Base-by-base conservation (phyloP, 2,329 filamentous ascomycete genomes). In the Colletotrichum sp. region DNA sequence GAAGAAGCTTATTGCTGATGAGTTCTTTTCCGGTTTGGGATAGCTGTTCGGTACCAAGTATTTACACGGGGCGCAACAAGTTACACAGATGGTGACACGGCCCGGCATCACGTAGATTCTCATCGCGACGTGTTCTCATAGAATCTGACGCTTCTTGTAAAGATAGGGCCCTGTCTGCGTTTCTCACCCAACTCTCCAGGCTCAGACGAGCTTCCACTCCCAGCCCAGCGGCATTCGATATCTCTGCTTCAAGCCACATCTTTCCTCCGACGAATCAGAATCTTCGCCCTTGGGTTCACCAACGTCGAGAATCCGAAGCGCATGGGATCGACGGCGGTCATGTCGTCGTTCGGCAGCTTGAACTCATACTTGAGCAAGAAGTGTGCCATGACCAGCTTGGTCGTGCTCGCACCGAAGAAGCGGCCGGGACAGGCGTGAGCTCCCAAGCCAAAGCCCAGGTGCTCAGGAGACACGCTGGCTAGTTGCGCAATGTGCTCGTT, bases 351-450 rank as follows among this genome's bases (percentile, higher is more conserved):
- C 70, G 82, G 81, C 10, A 87, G 79, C 56, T 81, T 81, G 56
- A 86, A 80, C 26, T 88, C 86, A 69, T 86, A 88, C 74, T 82
- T 81, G 59, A 87, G 80, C 18, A 88, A 77, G 48, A 86, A 80
- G 72, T 84, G 83, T 0, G 84, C 81, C 67, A 88, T 77, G 58
- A 86, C 79, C 76, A 87, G 80, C 81, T 89, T 88, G 73, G 88
- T 84, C 77, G 85, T 84, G 76, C 86, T 86, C 36, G 82, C 80
- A 18, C 86, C 87, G 76, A 89, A 87, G 80, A 88, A 89, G 8
- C 87, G 83, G 2, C 87, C 87, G 0, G 87, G 87, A 65, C 87
- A 89, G 2, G 87, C 86, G 76, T 88, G 85, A 71, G 84, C 84
- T 30, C 87, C 87, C 5, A 86, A 84, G 2, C 87, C 87, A 73